Evolutionary conservation across 306 rosid species (phyloP), one percentile per base, ranked within the genome.

Genomic region (Datisca glomerata): DNA sequence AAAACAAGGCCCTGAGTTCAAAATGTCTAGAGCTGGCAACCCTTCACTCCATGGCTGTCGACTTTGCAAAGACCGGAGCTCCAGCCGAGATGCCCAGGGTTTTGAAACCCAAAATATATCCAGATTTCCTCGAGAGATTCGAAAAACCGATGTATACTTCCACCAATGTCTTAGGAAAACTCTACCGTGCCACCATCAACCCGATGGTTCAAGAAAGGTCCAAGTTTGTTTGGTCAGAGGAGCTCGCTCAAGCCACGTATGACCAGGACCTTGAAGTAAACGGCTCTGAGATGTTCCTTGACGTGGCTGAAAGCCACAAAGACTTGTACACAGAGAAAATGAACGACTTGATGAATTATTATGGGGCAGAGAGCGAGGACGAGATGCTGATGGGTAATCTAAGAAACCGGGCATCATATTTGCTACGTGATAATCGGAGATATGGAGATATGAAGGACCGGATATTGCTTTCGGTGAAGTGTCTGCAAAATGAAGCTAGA

Each of bases 11-110:
- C 32, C 28, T 59, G 55, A 74, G 87, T 44, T 15, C 56, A 44
- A 89, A 83, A 68, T 89, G 97, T 52, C 67, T 75, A 54, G 79
- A 70, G 60, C 56, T 83, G 62, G 93, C 97, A 23, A 43, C 65
- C 50, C 76, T 89, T 37, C 97, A 89, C 45, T 89, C 97, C 59
- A 72, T 74, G 94, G 97, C 97, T 13, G 97, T 89, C 21, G 97
- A 89, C 69, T 89, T 79, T 61, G 97, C 97, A 16, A 83, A 89
- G 64, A 83, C 95, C 0, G 97, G 97, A 17, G 89, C 93, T 12
- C 95, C 97, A 16, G 97, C 94, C 7, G 97, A 75, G 65, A 79
- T 89, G 97, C 82, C 86, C 4, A 64, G 74, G 60, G 43, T 50
- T 24, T 49, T 89, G 47, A 83, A 74, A 61, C 97, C 97, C 0